These are phyloP conservation scores for Larix kaempferi DNA, from an alignment of 75 land plant species.

Conservation along the genomic window DNA sequence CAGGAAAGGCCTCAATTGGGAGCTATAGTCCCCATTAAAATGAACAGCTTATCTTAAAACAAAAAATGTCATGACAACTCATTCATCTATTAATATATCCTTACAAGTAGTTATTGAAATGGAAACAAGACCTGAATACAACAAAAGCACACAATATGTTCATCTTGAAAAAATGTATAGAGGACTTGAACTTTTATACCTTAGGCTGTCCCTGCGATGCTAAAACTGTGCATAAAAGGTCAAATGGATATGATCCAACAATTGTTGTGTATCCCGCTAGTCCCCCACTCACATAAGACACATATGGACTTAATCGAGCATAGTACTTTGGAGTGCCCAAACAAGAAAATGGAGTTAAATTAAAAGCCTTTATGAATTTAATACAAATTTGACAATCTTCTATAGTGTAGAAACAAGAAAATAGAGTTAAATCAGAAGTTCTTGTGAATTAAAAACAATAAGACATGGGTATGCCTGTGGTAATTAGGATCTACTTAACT, in stretches of 20 bases:
- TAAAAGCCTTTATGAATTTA: neutral
- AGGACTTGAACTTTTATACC: constrained; percentile 29
- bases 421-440: neutral
- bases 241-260: constrained; percentile 97
- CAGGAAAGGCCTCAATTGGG: too few relatives aligned
- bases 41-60: too few relatives aligned
- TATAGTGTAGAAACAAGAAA: constrained; percentile 19
- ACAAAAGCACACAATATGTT: neutral
- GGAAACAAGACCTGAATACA: neutral
- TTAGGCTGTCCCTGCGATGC: constrained; percentile 98
- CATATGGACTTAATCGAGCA: constrained; percentile 58
- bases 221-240: constrained; percentile 85
- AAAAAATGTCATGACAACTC: too few relatives aligned
- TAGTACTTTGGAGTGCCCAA: constrained; percentile 53
- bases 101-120: neutral
- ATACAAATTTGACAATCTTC: constrained; percentile 4
- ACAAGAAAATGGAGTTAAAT: neutral
- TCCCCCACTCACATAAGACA: constrained; percentile 91
- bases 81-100: too few relatives aligned
- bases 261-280: constrained; percentile 93
- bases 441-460: neutral
- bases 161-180: neutral
- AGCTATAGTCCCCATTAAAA: too few relatives aligned
- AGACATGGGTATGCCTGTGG: neutral
- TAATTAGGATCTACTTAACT: neutral